These are phyloP conservation scores for Mycotypha africana DNA, from an alignment of 371 early-diverging fungal genomes.

Conservation along the genomic window DNA sequence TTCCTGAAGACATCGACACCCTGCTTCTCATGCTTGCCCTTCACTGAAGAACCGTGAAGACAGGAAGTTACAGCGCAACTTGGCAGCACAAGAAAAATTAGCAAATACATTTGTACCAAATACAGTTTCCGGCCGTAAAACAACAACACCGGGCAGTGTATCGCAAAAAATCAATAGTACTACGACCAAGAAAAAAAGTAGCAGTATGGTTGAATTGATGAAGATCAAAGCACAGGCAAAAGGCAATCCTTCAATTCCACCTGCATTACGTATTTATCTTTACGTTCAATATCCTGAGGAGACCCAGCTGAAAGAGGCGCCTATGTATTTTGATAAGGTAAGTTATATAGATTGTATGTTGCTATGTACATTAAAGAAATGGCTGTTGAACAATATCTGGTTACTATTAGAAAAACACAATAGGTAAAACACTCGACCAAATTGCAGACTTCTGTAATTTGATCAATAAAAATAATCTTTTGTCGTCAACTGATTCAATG, in stretches of 20 bases:
- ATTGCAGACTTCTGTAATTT: constrained; percentile 19
- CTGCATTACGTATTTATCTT: constrained; percentile 20
- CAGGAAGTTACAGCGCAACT: constrained; percentile 16
- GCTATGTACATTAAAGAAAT: background rate
- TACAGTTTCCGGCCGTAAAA: no score
- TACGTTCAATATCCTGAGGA: constrained; percentile 17
- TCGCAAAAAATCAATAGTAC: constrained; percentile 4
- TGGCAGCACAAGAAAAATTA: constrained; percentile 22
- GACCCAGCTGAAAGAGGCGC: background rate
- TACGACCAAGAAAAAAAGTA: no score
- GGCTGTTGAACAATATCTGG: no score
- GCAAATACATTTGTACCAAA: constrained; percentile 23
- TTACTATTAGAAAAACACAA: constrained; percentile 11
- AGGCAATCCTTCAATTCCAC: constrained; percentile 19
- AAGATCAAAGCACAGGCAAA: constrained; percentile 34
- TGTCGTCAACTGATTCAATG: constrained; percentile 16
- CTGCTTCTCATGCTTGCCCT: constrained; percentile 20
- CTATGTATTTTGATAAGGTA: constrained; percentile 33
- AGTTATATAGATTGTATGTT: background rate
- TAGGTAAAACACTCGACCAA: constrained; percentile 19
- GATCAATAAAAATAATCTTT: constrained; percentile 18
- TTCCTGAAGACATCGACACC: constrained; percentile 22
- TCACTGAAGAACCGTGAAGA: constrained; percentile 14
- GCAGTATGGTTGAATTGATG: constrained; percentile 28
- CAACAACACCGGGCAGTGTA: background rate